Base-by-base conservation (phyloP, 495 filamentous ascomycete species). In the Entonaema liquescens region DNA sequence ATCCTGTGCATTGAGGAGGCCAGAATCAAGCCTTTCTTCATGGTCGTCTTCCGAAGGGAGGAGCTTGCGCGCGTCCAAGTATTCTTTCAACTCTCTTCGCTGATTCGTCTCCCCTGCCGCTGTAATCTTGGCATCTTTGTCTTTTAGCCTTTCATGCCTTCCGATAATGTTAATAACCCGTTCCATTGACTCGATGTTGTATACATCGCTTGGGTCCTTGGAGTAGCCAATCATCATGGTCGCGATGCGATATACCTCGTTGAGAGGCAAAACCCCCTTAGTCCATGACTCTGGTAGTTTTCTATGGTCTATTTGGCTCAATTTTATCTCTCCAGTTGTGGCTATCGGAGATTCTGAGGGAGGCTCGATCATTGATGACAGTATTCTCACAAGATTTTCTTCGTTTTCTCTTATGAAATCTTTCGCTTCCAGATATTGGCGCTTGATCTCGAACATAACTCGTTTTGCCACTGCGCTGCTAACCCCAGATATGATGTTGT, bases 11-110 rank as follows among this genome's bases (percentile, higher is more conserved):
- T 97, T 88, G 26, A 96, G 87, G 1, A 98, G 89, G 11, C 95
- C 93, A 38, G 87, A 88, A 19, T 97, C 79, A 2, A 99, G 83
- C 67, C 89, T 90, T 78, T 93, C 93, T 79, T 98, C 95, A 72
- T 97, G 87, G 5, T 84, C 77, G 65, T 72, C 74, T 25, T 66
- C 67, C 21, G 47, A 38, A 1, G 62, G 26, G 29, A 59, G 38
- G 36, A 50, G 40, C 49, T 42, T 72, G 12, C 54, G 74, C 49
- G n/a, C 1, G n/a, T 68, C 68, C 11, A 42, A 0, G 11, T 38
- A 21, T 3, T 61, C 58, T n/a, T n/a, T 60, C n/a, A 31, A 19
- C 11, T 73, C 65, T 17, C 40, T 65, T 21, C 62, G 62, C 9
- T 65, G 57, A 4, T 21, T 44, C 58, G 64, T 71, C 7, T 65